A percentile compares a stretch with the other conserved stretches of the same genome.
phyloP scores from a whole-genome alignment of 2,329 filamentous ascomycete species.

The Metarhizium sp. region DNA sequence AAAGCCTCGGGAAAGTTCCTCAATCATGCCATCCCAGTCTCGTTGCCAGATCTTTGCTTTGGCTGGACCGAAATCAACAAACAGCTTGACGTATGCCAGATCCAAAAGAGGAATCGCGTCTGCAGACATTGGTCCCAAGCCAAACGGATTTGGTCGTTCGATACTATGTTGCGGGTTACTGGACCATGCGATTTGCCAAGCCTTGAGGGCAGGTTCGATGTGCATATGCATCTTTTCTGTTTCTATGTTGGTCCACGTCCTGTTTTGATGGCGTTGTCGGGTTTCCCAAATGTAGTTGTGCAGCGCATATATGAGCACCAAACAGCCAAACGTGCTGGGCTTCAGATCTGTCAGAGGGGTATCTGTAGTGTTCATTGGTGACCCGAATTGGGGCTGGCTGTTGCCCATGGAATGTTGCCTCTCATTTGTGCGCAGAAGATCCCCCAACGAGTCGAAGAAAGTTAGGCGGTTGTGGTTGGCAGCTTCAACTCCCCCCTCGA shows the following conservation, averaged over 20 bases:
- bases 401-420: slow-evolving; percentile 35
- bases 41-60: slow-evolving; percentile 93
- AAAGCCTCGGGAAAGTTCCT: slow-evolving; percentile 70
- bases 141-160: slow-evolving; percentile 77
- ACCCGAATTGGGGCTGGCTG: slow-evolving; percentile 1
- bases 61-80: slow-evolving; percentile 83
- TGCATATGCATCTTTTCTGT: slow-evolving; percentile 94
- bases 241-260: slow-evolving; percentile 83
- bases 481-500: slow-evolving; percentile 63
- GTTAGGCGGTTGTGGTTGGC: slow-evolving; percentile 63
- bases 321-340: slow-evolving; percentile 85
- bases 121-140: slow-evolving; percentile 71
- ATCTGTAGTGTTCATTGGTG: slow-evolving; percentile 20
- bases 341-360: slow-evolving; percentile 53
- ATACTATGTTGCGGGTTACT: slow-evolving; percentile 77
- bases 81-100: slow-evolving; percentile 83
- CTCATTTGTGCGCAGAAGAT: slow-evolving; percentile 69
- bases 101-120: slow-evolving; percentile 88
- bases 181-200: slow-evolving; percentile 90
- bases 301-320: slow-evolving; percentile 85
- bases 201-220: slow-evolving; percentile 85
- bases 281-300: slow-evolving; percentile 99
- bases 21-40: slow-evolving; percentile 85
- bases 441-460: slow-evolving; percentile 75
- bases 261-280: slow-evolving; percentile 76